Evolutionary conservation across 495 filamentous ascomycete species (phyloP).

Genomic region (Podospora comata): DNA sequence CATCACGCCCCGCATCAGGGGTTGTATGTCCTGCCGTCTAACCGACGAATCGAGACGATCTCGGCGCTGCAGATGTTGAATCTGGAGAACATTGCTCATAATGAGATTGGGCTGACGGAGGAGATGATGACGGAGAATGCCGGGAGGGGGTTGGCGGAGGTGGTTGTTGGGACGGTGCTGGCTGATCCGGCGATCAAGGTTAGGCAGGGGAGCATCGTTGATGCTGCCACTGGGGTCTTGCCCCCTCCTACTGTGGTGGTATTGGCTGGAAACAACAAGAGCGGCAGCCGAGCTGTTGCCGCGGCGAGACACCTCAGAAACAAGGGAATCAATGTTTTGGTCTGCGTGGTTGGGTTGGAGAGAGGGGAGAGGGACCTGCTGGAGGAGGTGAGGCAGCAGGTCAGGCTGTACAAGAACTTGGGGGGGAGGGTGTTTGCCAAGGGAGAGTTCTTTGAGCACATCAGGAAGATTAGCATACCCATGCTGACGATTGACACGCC

Average conservation of each 20-base stretch:
- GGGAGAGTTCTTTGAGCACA: constrained; percentile 50
- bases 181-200: constrained; percentile 54
- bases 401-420: constrained; percentile 72
- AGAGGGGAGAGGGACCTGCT: constrained; percentile 61
- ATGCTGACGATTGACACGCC: constrained; percentile 39
- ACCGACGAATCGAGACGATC: constrained; percentile 73
- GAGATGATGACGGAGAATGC: constrained; percentile 91
- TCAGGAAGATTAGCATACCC: constrained; percentile 40
- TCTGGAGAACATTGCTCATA: constrained; percentile 80
- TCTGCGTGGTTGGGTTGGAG: constrained; percentile 80
- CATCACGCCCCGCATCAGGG: constrained; percentile 23
- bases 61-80: constrained; percentile 84
- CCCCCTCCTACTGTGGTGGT: constrained; percentile 66
- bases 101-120: constrained; percentile 79
- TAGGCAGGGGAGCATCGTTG: constrained; percentile 35
- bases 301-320: constrained; percentile 83
- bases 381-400: constrained; percentile 68
- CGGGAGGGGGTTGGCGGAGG: constrained; percentile 80
- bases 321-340: constrained; percentile 70
- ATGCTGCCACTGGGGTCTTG: constrained; percentile 27
- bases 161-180: constrained; percentile 59
- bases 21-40: constrained; percentile 56
- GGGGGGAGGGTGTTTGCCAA: constrained; percentile 66
- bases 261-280: constrained; percentile 83
- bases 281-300: constrained; percentile 76